Evolutionary conservation across 768 basidiomycete genomes (phyloP).

Genomic region (Pleurotus sapidus): DNA sequence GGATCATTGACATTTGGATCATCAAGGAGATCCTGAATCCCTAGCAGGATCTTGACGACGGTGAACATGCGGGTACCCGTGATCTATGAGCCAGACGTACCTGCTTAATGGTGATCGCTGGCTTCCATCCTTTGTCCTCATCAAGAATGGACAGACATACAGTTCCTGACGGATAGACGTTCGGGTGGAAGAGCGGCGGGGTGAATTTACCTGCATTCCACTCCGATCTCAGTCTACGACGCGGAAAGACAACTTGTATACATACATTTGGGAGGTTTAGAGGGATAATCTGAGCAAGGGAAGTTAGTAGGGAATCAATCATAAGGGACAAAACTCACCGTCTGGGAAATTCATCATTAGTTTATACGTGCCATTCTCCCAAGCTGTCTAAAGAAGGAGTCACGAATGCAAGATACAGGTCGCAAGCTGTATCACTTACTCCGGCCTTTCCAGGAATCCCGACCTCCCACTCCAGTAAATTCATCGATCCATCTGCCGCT

Average conservation of each 20-base stretch:
- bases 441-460: slow-evolving; percentile 92
- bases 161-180: slow-evolving; percentile 98
- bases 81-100: slow-evolving; percentile 33
- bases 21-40: slow-evolving; percentile 93
- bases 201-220: slow-evolving; percentile 82
- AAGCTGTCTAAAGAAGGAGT: slow-evolving; percentile 67
- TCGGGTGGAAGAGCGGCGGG: slow-evolving; percentile 95
- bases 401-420: slow-evolving; percentile 9
- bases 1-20: slow-evolving; percentile 98
- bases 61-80: slow-evolving; percentile 3
- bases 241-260: slow-evolving; percentile 10
- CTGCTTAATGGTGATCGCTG: slow-evolving; percentile 98
- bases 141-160: slow-evolving; percentile 97
- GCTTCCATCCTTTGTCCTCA: slow-evolving; percentile 99
- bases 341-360: slow-evolving; percentile 95
- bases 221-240: neutral
- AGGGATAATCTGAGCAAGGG: slow-evolving; percentile 74
- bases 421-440: slow-evolving; percentile 47
- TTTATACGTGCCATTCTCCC: slow-evolving; percentile 97
- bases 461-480: slow-evolving; percentile 98
- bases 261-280: slow-evolving; percentile 91
- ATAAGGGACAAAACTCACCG: slow-evolving; percentile 46
- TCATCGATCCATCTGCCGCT: slow-evolving; percentile 88
- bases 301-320: neutral
- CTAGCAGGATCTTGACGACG: slow-evolving; percentile 75